Evolutionary conservation across 208 protist species (phyloP), one percentile per base, ranked within the genome.

Genomic region (Leptomonas pyrrhocoris): DNA sequence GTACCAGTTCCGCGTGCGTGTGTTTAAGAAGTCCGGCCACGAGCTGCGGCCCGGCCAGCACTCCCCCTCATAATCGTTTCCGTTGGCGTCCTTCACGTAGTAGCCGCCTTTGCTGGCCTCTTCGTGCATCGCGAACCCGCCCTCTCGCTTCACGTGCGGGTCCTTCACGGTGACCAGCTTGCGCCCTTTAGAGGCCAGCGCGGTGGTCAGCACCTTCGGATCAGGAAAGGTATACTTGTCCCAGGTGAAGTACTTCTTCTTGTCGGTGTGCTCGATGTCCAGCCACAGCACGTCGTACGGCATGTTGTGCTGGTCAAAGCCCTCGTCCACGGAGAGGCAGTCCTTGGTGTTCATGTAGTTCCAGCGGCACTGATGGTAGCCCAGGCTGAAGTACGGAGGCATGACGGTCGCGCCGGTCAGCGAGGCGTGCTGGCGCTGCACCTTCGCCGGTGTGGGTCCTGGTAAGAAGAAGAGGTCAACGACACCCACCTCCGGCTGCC

Each of bases 241-340:
- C 98, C 98, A 99, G 1, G 98, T 99, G 60, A 99, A 99, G 76
- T 99, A 99, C 77, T 93, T 96, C 76, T 99, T 99, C 61, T 88
- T 90, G 82, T 99, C 89, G 0, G 98, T 99, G 84, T 99, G 98
- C 80, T 99, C 99, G 80, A 99, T 99, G 81, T 99, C 99, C 9
- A 99, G 91, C 98, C 98, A 99, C 34, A 99, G 87, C 13, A 97
- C 92, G 84, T 99, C 99, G 77, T 98, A 98, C 15, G 98, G 98
- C 67, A 99, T 97, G 80, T 98, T 89, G 74, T 99, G 84, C 43
- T 88, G 60, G 68, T 99, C 97, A 74, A 99, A 99, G 21, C 88
- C 89, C 34, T 85, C 77, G 78, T 98, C 89, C 21, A 99, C 92
- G 38, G 73, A 31, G 31, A 93, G 77, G 23, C 96, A 86, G 68